Conservation (phyloP, 345 rosid species). For the Populus tremula region DNA sequence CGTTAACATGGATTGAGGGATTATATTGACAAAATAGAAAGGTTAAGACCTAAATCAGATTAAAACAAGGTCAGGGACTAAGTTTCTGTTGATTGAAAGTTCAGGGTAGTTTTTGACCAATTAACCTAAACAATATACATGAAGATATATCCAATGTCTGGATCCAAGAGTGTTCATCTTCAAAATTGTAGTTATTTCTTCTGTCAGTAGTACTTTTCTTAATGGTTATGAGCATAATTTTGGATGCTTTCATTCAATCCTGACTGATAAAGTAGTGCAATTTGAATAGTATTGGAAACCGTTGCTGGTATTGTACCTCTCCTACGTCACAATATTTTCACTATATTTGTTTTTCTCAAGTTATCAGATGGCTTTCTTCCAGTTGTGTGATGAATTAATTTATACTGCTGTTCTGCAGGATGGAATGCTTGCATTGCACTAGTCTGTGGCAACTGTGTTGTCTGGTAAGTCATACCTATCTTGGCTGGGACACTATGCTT, state of each 20-base stretch:
- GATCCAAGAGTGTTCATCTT: not conserved
- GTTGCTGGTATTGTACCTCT: not conserved
- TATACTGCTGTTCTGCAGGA: conserved; percentile 42
- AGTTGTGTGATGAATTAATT: conserved; percentile 5
- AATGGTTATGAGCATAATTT: not conserved
- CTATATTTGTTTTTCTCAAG: not conserved
- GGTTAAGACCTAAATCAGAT: too few species aligned
- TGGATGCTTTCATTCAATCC: not conserved
- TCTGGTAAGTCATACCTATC: conserved; percentile 56
- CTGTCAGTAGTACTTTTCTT: not conserved
- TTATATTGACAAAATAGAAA: too few species aligned
- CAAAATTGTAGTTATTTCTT: not conserved
- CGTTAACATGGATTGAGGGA: too few species aligned
- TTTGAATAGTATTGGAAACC: not conserved
- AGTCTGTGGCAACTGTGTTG: conserved; percentile 95
- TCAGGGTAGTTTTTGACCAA: not conserved
- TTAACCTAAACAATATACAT: not conserved
- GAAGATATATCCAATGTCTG: not conserved
- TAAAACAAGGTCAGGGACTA: too few species aligned
- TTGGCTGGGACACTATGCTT: not conserved
- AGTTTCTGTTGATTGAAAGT: too few species aligned
- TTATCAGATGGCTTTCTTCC: not conserved
- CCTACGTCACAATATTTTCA: not conserved
- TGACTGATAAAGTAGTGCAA: not conserved
- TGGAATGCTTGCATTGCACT: conserved; percentile 99